These are phyloP conservation scores for Spergularia azorica DNA, from an alignment of 179 eudicot species.

Conservation along the genomic window DNA sequence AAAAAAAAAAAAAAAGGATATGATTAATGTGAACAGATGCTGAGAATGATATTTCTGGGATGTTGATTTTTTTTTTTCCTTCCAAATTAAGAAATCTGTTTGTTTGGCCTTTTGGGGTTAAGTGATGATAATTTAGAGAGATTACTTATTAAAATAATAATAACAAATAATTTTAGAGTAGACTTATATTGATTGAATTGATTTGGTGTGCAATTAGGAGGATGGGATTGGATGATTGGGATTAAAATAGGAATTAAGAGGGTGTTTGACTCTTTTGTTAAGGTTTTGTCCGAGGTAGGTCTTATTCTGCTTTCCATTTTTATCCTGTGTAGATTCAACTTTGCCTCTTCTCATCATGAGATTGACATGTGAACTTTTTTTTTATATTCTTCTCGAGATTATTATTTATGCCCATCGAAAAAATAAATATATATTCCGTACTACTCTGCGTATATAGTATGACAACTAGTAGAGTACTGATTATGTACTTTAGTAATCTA, in stretches of 20 bases:
- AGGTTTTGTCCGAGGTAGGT: slow-evolving; percentile 17
- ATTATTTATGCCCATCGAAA: too few relatives aligned
- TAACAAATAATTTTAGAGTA: neutral
- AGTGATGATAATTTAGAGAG: neutral
- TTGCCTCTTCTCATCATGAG: too few relatives aligned
- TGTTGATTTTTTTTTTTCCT: neutral
- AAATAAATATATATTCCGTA: too few relatives aligned
- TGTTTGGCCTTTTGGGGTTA: neutral
- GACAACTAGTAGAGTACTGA: too few relatives aligned
- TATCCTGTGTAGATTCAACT: neutral
- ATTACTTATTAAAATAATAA: neutral
- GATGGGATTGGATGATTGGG: slow-evolving; percentile 8
- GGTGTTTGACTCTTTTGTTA: neutral
- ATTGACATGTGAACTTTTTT: too few relatives aligned
- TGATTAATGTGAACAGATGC: neutral
- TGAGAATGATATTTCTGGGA: neutral
- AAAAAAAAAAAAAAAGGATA: neutral
- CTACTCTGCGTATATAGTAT: too few relatives aligned
- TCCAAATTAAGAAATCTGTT: neutral
- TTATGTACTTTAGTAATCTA: too few relatives aligned
- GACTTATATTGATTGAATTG: neutral
- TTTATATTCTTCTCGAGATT: too few relatives aligned
- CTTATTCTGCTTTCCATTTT: slow-evolving; percentile 3
- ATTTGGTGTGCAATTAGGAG: neutral
- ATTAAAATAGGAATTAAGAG: neutral